Evolutionary conservation across 306 rosid genomes (phyloP), one percentile per base, ranked within the genome.

Genomic region (Malus asiatica): DNA sequence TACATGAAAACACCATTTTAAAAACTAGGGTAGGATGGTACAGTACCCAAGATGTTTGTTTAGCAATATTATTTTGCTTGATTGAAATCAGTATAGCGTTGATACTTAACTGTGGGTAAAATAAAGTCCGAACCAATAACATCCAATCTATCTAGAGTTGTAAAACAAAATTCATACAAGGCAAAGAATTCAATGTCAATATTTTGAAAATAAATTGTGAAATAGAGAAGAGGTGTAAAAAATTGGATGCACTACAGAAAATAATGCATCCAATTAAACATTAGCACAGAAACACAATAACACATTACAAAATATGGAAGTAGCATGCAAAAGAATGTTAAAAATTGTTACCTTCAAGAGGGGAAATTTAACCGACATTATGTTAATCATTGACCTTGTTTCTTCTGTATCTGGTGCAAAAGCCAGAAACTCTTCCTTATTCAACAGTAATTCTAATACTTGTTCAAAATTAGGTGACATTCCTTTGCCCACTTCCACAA

Each of bases 401-500:
- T 90, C 85, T 25, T 66, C 72, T 8, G 97, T 88, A 67, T 90
- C 93, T 1, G 98, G 98, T 64, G 81, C 86, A 87, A 94, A 89
- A 72, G 98, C 98, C 84, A 94, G 80, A 86, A 78, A 84, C 83
- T 94, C 98, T 80, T 85, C 91, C 63, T 83, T 59, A 15, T 77
- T 85, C 88, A 57, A 68, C 76, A 94, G 87, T 20, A 82, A 84
- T 74, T 83, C 85, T 82, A 94, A 78, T 71, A 94, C 70, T 81
- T 87, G 88, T 85, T 88, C 87, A 80, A 94, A 88, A 83, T 71
- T 90, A 30, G 97, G 98, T 73, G 98, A 94, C 40, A 84, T 80
- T 57, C 93, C 98, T 82, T 81, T 85, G 73, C 98, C 98, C 81
- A 94, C 95, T 90, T 94, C 98, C 71, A 89, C 90, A 80, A 87